Percentiles rank a stretch among this genome's conserved stretches.
Evolutionary conservation across 2,329 filamentous ascomycete genomes (phyloP).

Genomic region (Pseudogymnoascus destructans): DNA sequence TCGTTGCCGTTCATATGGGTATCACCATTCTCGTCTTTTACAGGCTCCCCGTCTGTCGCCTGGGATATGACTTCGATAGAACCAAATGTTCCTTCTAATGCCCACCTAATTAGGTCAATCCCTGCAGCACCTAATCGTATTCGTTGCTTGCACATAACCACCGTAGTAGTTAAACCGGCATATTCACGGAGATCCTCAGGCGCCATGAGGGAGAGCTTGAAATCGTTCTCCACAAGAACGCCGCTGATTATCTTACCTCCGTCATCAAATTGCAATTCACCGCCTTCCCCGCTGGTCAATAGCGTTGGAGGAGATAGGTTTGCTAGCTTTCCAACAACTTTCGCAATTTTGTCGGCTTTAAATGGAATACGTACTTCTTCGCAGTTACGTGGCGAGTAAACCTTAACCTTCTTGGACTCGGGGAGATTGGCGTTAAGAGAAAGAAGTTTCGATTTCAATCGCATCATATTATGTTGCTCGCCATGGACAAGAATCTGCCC

Average conservation of each 20-base stretch:
- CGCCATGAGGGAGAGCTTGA: constrained; percentile 93
- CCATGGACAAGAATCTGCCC: constrained; percentile 83
- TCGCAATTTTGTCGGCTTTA: constrained; percentile 86
- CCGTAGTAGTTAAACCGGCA: constrained; percentile 90
- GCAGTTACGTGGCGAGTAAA: constrained; percentile 88
- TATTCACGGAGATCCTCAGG: constrained; percentile 93
- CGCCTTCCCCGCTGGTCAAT: constrained; percentile 18
- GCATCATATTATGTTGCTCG: constrained; percentile 96
- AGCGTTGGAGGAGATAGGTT: constrained; percentile 55
- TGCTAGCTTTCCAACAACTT: constrained; percentile 89
- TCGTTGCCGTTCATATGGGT: constrained; percentile 28
- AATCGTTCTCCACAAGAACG: constrained; percentile 92
- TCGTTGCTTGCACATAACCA: constrained; percentile 82
- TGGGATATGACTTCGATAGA: constrained; percentile 56
- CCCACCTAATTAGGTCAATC: constrained; percentile 85
- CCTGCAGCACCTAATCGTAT: constrained; percentile 79
- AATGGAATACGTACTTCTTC: constrained; percentile 93
- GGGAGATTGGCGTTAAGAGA: constrained; percentile 77
- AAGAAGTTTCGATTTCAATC: constrained; percentile 84
- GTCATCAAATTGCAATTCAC: constrained; percentile 33
- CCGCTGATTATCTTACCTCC: constrained; percentile 57
- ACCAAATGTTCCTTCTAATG: constrained; percentile 86
- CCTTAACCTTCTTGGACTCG: constrained; percentile 59
- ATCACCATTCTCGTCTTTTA: constrained; percentile 31
- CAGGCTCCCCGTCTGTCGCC: constrained; percentile 25